These are phyloP conservation scores for Torulaspora pretoriensis DNA, from an alignment of 1,139 yeast genomes.

Conservation along the genomic window DNA sequence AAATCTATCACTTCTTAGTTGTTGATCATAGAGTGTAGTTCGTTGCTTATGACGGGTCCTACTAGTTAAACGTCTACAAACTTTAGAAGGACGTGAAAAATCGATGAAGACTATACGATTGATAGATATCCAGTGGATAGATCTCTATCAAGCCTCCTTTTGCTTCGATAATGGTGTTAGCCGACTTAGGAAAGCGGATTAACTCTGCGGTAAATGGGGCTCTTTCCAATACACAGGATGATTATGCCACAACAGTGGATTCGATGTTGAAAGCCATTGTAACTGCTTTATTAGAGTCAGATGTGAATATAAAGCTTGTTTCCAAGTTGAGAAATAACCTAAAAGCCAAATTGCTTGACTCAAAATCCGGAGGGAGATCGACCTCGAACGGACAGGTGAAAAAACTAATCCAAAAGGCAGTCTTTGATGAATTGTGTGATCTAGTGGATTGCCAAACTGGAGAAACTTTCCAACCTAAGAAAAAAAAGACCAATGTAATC, in stretches of 20 bases:
- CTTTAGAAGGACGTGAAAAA: neutral
- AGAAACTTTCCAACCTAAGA: constrained; percentile 80
- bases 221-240: constrained; percentile 59
- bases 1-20: neutral
- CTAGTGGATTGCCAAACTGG: constrained; percentile 65
- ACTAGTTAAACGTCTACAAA: too few species aligned
- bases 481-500: constrained; percentile 66
- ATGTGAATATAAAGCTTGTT: constrained; percentile 84
- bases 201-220: constrained; percentile 71
- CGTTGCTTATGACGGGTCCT: constrained; percentile 2
- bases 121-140: neutral
- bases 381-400: constrained; percentile 54
- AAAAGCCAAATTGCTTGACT: constrained; percentile 47
- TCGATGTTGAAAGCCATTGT: constrained; percentile 80
- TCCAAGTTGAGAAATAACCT: constrained; percentile 72
- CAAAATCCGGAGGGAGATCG: constrained; percentile 26
- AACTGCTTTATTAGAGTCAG: constrained; percentile 84
- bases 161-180: constrained; percentile 66
- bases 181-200: constrained; percentile 87
- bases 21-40: neutral
- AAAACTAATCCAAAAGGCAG: constrained; percentile 81
- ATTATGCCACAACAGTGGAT: constrained; percentile 54
- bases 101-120: neutral
- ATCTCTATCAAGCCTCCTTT: neutral
- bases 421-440: constrained; percentile 84